Evolutionary conservation across 768 basidiomycete genomes (phyloP).

Genomic region (Boletus fagicola): DNA sequence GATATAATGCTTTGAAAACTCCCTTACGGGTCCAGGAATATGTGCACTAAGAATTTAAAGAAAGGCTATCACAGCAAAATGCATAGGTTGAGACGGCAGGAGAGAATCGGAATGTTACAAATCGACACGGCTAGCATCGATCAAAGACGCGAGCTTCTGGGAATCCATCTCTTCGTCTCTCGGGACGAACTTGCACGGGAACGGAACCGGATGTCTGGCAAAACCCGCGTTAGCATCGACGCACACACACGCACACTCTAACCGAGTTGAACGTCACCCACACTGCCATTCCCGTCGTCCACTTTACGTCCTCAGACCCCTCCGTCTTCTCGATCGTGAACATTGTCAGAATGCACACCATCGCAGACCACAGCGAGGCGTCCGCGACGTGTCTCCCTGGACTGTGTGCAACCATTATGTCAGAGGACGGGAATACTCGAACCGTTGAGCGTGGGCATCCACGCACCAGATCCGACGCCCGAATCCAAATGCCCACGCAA

Average conservation of each 20-base stretch:
- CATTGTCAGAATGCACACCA: constrained; percentile 14
- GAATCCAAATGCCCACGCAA: constrained; percentile 20
- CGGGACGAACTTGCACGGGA: constrained; percentile 15
- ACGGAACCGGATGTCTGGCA: constrained; percentile 16
- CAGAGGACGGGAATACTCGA: background rate
- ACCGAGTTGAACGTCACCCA: background rate
- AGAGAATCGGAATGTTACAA: background rate
- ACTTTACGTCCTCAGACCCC: constrained; percentile 18
- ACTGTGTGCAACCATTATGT: background rate
- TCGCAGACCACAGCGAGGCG: constrained; percentile 24
- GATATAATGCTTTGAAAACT: too few relatives aligned
- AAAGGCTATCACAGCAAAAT: too few relatives aligned
- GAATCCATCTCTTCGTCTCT: constrained; percentile 18
- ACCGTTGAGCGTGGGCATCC: too few relatives aligned
- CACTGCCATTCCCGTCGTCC: constrained; percentile 15
- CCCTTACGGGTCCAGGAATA: too few relatives aligned
- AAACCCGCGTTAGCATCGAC: background rate
- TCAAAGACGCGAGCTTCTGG: constrained; percentile 12
- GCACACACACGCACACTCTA: background rate
- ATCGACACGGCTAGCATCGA: constrained; percentile 6
- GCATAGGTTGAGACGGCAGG: background rate
- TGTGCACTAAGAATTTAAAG: too few relatives aligned
- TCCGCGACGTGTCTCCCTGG: constrained; percentile 25
- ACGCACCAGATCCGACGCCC: constrained; percentile 23
- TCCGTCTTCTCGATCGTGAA: constrained; percentile 20